These are phyloP conservation scores for Leersia perrieri DNA, from an alignment of 176 grass and related monocot species.

Conservation along the genomic window DNA sequence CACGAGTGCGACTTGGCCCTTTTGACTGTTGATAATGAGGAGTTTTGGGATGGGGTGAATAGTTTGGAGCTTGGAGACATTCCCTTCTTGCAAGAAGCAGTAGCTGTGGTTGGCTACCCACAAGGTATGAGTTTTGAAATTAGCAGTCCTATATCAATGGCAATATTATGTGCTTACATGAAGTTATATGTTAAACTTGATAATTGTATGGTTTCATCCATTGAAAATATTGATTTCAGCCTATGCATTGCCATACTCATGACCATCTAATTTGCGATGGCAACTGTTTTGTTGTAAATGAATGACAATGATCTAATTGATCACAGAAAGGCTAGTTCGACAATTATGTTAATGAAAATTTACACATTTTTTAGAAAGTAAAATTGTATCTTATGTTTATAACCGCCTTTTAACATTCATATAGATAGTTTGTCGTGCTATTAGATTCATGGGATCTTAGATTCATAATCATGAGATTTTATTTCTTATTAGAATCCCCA, in stretches of 20 bases:
- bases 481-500: background rate
- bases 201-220: slow-evolving; percentile 11
- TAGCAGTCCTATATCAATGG: slow-evolving; percentile 9
- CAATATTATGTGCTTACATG: slow-evolving; percentile 21
- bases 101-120: slow-evolving; percentile 94
- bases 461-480: background rate
- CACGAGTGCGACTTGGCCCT: slow-evolving; percentile 95
- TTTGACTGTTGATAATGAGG: slow-evolving; percentile 74
- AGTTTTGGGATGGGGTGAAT: slow-evolving; percentile 96
- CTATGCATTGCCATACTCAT: background rate
- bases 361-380: slow-evolving; percentile 6
- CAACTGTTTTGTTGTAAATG: background rate
- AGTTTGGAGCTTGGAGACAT: slow-evolving; percentile 90
- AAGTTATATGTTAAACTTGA: slow-evolving; percentile 1
- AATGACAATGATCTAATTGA: slow-evolving; percentile 14
- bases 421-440: background rate
- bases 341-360: slow-evolving; percentile 1
- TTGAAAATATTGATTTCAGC: background rate
- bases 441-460: slow-evolving; percentile 26
- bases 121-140: slow-evolving; percentile 59
- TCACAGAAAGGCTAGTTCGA: background rate
- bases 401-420: background rate
- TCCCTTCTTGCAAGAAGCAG: slow-evolving; percentile 91
- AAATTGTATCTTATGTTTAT: background rate
- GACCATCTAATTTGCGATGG: slow-evolving; percentile 5